A percentile compares a stretch with the other conserved stretches of the same genome.
These are phyloP conservation scores for Citrus reticulata DNA, from an alignment of 345 rosid species.

Conservation along the genomic window DNA sequence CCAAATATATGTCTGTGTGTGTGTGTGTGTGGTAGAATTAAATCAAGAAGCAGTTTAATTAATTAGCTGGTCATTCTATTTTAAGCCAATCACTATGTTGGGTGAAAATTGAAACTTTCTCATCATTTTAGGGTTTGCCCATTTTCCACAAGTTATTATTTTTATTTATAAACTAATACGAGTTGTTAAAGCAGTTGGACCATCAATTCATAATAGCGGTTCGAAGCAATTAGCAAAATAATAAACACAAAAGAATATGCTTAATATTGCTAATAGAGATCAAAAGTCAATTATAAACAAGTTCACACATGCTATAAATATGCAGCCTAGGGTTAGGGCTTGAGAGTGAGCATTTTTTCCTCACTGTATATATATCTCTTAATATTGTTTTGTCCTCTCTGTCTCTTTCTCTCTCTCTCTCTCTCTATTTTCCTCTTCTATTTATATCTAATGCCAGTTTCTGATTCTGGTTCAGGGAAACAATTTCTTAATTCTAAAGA, in stretches of 20 bases:
- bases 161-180: conserved; percentile 1
- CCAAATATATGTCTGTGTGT: background rate
- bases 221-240: conserved; percentile 4
- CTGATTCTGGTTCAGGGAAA: background rate
- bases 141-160: background rate
- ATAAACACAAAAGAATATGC: background rate
- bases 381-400: conserved; percentile 2
- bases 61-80: conserved; percentile 47
- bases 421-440: background rate
- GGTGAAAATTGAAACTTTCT: conserved; percentile 27
- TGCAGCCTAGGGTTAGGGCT: conserved; percentile 55
- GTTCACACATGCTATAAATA: conserved; percentile 36
- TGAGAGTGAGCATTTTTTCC: background rate
- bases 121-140: conserved; percentile 36
- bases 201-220: conserved; percentile 30
- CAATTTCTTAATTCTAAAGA: conserved; percentile 10
- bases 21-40: conserved; percentile 8
- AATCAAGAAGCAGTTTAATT: background rate
- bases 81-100: conserved; percentile 40
- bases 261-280: background rate
- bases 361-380: conserved; percentile 5
- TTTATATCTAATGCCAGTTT: conserved; percentile 4
- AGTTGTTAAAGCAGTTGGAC: conserved; percentile 41
- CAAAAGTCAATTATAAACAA: background rate
- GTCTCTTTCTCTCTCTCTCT: background rate